A percentile compares a stretch with the other conserved stretches of the same genome.
Conservation (phyloP, 2,329 filamentous ascomycete species). For the Juglanconis sp. region DNA sequence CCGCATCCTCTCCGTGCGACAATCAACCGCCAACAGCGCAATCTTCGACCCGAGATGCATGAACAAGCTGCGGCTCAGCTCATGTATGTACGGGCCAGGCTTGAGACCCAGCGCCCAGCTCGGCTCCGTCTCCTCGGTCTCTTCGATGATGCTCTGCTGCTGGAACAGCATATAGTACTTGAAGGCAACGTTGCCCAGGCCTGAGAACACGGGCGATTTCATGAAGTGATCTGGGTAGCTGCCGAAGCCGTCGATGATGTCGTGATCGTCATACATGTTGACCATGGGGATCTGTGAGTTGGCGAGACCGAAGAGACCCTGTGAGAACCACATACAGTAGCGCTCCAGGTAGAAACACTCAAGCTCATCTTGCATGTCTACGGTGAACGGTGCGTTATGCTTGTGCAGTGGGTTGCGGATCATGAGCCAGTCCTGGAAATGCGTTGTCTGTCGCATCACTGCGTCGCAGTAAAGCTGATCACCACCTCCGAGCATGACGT, state of each 20-base stretch:
- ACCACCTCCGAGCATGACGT: constrained; percentile 96
- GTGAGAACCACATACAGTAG: constrained; percentile 94
- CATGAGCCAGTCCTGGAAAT: constrained; percentile 81
- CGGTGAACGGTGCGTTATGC: constrained; percentile 71
- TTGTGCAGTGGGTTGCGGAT: constrained; percentile 79
- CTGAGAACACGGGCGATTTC: constrained; percentile 83
- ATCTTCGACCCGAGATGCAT: constrained; percentile 77
- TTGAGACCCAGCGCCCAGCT: constrained; percentile 82
- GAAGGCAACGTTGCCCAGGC: constrained; percentile 86
- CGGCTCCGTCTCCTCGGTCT: constrained; percentile 79
- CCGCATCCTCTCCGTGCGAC: constrained; percentile 83
- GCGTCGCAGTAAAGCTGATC: constrained; percentile 96
- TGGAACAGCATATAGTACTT: constrained; percentile 99
- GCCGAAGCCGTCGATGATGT: constrained; percentile 87
- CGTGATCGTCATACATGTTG: constrained; percentile 96
- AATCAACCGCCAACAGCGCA: constrained; percentile 83
- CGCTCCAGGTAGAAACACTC: constrained; percentile 84
- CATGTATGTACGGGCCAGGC: constrained; percentile 86
- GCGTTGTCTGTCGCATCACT: constrained; percentile 68
- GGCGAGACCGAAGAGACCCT: constrained; percentile 89
- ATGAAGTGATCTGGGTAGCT: constrained; percentile 92
- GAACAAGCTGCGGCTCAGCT: constrained; percentile 81
- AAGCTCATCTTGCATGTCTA: constrained; percentile 82
- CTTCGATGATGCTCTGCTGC: constrained; percentile 80
- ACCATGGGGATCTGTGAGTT: constrained; percentile 96